Base-by-base conservation (phyloP, 768 basidiomycete genomes). In the Hypsizygus marmoreus region DNA sequence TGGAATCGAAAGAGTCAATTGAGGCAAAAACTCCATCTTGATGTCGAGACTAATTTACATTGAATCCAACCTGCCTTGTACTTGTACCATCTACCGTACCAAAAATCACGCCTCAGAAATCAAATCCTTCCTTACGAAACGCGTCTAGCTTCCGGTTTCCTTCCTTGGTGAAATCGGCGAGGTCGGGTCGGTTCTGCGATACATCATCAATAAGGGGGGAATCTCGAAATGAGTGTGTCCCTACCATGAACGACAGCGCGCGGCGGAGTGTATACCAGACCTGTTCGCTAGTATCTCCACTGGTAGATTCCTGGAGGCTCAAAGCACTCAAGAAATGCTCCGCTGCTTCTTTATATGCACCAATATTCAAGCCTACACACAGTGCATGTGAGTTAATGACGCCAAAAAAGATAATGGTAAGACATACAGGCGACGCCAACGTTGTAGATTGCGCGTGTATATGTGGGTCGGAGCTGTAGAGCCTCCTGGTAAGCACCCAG, bases 391-490 rank as follows among this genome's bases (percentile, higher is more conserved):
- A 31, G 48, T n/a, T n/a, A n/a, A n/a, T n/a, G 17, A n/a, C 52
- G 38, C 8, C 46, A 37, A 20, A 22, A 23, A 35, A 19, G 47
- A 41, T 36, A 30, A 30, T 20, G 14, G 12, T 4, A 40, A 41
- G 33, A 80, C 91, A 57, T 59, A 94, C 94, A 99, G 16, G 95
- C 94, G 20, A 99, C 97, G 33, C 95, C 97, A 26, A 99, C 91
- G 58, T 99, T 99, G 62, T 95, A 97, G 17, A 97, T 91, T 8
- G 95, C 97, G 9, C 97, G 84, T 1, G 97, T 98, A 64, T 97
- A 99, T 0, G 93, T 95, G 20, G 97, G 97, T 29, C 93, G 81
- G 36, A 97, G 70, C 58, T 83, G 85, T 19, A 99, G 75, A 0
- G 97, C 97, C 63, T 94, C 84, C 48, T 89, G 78, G 63, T 99